Conservation (phyloP, 257 asterid genomes). For the Nicotiana sylvestris region DNA sequence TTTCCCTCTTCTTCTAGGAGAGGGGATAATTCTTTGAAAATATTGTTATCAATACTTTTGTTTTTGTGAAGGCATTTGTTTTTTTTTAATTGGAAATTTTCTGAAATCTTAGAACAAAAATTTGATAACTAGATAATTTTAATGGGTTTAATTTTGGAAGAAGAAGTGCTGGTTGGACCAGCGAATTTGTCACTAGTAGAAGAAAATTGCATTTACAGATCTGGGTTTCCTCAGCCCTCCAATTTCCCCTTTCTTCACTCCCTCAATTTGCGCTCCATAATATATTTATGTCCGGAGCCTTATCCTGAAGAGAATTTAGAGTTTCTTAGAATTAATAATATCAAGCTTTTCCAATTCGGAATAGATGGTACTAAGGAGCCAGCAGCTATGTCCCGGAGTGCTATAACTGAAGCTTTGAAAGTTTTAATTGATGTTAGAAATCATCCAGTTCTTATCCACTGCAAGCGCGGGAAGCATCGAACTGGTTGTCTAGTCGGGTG, state of each 20-base stretch:
- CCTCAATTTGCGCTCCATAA: slow-evolving; percentile 32
- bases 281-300: slow-evolving; percentile 40
- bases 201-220: slow-evolving; percentile 32
- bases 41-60: background rate
- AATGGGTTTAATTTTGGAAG: slow-evolving; percentile 29
- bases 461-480: slow-evolving; percentile 47
- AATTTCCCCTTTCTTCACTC: slow-evolving; percentile 34
- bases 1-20: background rate
- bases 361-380: slow-evolving; percentile 47
- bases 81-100: no score
- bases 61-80: no score
- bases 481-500: slow-evolving; percentile 46
- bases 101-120: background rate
- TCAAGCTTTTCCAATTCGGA: slow-evolving; percentile 39
- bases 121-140: no score
- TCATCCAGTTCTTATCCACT: slow-evolving; percentile 42
- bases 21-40: background rate
- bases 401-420: slow-evolving; percentile 37
- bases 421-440: slow-evolving; percentile 39
- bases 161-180: slow-evolving; percentile 22
- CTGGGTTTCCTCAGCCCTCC: slow-evolving; percentile 37
- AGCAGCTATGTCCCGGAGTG: slow-evolving; percentile 19
- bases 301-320: slow-evolving; percentile 36
- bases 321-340: slow-evolving; percentile 27
- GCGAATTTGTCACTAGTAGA: slow-evolving; percentile 29